Evolutionary conservation across 345 rosid genomes (phyloP).

Genomic region (Hypericum androsaemum): DNA sequence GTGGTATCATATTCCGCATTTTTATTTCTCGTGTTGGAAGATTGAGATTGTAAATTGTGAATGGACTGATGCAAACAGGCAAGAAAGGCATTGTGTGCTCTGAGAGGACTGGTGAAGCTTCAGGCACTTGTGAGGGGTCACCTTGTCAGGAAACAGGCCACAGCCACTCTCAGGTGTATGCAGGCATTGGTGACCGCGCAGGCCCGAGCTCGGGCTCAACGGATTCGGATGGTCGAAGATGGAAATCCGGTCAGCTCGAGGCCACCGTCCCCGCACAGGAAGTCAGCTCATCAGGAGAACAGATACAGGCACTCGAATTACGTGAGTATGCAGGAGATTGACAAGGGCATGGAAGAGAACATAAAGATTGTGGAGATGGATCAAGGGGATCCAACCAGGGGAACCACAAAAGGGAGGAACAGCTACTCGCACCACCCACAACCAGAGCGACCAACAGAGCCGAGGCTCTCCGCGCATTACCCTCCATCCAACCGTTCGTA

Average conservation of each 20-base stretch:
- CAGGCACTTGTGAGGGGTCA: conserved; percentile 28
- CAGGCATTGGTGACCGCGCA: conserved; percentile 23
- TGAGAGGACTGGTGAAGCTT: conserved; percentile 31
- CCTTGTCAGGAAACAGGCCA: conserved; percentile 28
- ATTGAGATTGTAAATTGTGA: not conserved
- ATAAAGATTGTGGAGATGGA: conserved; percentile 87
- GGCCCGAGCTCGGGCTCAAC: conserved; percentile 39
- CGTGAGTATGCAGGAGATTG: conserved; percentile 49
- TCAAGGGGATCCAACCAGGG: conserved; percentile 26
- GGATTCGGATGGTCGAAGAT: conserved; percentile 47
- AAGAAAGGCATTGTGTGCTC: conserved; percentile 73
- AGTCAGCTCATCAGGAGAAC: conserved; percentile 31
- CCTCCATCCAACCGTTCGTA: conserved; percentile 10
- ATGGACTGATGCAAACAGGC: conserved; percentile 40
- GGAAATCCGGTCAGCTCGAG: conserved; percentile 29
- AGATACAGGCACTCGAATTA: conserved; percentile 26
- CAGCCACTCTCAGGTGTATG: conserved; percentile 24
- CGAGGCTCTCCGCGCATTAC: conserved; percentile 25
- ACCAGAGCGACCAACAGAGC: conserved; percentile 18
- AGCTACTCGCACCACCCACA: conserved; percentile 31
- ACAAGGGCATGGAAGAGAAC: conserved; percentile 49
- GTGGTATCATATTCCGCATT: too few species aligned
- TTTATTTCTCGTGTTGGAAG: too few species aligned
- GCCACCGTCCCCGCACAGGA: conserved; percentile 38
- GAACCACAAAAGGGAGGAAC: conserved; percentile 31